These are phyloP conservation scores for Tolypocladium endophyticum DNA, from an alignment of 2,329 filamentous ascomycete species.

Conservation along the genomic window DNA sequence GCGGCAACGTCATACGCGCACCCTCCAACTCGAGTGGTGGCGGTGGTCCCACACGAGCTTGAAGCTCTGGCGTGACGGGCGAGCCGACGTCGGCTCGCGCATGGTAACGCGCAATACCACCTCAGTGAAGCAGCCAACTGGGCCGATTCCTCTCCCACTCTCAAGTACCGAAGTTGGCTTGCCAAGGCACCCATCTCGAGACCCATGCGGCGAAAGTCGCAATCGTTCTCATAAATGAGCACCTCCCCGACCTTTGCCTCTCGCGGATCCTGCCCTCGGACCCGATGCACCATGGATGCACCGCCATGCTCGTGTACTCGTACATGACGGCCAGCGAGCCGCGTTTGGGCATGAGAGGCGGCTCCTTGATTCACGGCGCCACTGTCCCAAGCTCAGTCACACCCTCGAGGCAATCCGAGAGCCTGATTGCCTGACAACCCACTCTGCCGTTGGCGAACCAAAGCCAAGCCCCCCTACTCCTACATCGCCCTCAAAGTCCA, in stretches of 20 bases:
- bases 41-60: constrained; percentile 1
- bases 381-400: background rate
- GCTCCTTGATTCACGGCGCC: background rate
- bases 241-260: background rate
- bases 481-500: constrained; percentile 6
- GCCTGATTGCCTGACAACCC: background rate
- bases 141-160: background rate
- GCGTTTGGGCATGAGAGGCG: background rate
- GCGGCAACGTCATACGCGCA: constrained; percentile 4
- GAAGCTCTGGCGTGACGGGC: background rate
- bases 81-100: background rate
- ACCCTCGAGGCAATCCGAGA: background rate
- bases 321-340: background rate
- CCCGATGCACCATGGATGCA: background rate
- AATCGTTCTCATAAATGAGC: background rate
- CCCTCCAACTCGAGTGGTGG: constrained; percentile 5
- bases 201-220: background rate
- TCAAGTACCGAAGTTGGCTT: background rate
- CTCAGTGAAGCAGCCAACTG: background rate
- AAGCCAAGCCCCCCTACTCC: constrained; percentile 5
- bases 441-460: constrained; percentile 2
- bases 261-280: background rate
- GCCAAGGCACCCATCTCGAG: background rate
- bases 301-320: background rate
- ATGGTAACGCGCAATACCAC: background rate